Base-by-base conservation (phyloP, 768 basidiomycete species). In the Tulasnella sp. region DNA sequence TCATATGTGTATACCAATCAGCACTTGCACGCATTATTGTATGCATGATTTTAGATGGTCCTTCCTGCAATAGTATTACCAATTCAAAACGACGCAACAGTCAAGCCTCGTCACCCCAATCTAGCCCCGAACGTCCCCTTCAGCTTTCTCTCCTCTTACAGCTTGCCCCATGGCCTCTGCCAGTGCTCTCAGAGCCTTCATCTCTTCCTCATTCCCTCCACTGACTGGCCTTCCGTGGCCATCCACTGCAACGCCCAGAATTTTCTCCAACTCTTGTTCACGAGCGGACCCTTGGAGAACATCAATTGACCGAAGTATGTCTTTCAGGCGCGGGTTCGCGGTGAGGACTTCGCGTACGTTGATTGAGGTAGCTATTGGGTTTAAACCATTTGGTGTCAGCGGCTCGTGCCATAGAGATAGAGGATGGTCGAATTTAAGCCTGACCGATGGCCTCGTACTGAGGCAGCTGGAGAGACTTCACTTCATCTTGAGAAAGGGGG, bases 371-470 rank as follows among this genome's bases (percentile, higher is more conserved):
- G 94, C 94, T 95, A 82, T 31, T 27, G 27, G 44, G 56, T n/a
- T 18, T 18, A 31, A 46, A 48, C 21, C n/a, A n/a, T 46, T 24
- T 40, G 56, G 44, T 68, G 48, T 44, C 16, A 75, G n/a, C n/a
- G n/a, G 74, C 34, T 73, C 72, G 34, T 46, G 38, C 21, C 34
- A n/a, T n/a, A n/a, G n/a, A n/a, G n/a, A 24, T 38, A 27, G 31
- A 38, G 71, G 19, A 38, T 56, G 24, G 46, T 77, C 2, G 27
- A 73, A 71, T 36, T 36, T 34, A 36, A 74, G n/a, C 68, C 87
- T 12, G 48, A 93, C 94, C 94, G 80, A 95, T 93, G 0, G 93
- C 90, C 84, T 95, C 93, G 83, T 95, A 95, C 79, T 96, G 93
- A 56, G 84, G 87, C 0, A 91, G 84, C 79, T 92, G 90, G 0